Percentiles rank a stretch among this genome's conserved stretches.
Evolutionary conservation across 768 basidiomycete species (phyloP).

Genomic region (Termitomyces sp.): DNA sequence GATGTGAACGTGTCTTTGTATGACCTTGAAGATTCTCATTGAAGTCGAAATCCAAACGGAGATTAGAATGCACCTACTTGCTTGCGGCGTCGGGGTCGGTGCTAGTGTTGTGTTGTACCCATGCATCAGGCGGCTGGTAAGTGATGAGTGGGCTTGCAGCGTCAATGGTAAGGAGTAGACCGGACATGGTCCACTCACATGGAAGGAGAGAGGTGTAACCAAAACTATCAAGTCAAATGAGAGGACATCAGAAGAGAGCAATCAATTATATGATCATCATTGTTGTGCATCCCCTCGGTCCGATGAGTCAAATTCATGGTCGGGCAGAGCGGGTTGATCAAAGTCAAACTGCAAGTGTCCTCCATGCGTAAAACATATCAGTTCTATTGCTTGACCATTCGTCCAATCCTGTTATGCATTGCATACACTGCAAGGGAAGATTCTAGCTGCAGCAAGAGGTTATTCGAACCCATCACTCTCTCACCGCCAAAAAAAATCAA

Average conservation of each 20-base stretch:
- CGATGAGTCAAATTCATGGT: not conserved
- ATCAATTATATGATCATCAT: not conserved
- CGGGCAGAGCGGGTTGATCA: too few species aligned
- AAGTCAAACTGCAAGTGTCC: not conserved
- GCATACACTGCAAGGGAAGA: not conserved
- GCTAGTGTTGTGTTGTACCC: too few species aligned
- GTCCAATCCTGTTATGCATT: too few species aligned
- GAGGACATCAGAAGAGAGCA: not conserved
- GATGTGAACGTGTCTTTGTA: too few species aligned
- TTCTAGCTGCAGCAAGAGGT: not conserved
- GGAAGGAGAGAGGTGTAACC: not conserved
- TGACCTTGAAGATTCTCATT: too few species aligned
- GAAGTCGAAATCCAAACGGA: too few species aligned
- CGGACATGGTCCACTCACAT: not conserved
- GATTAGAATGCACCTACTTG: too few species aligned
- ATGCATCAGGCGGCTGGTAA: too few species aligned
- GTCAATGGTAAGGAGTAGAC: not conserved
- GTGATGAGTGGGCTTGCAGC: too few species aligned
- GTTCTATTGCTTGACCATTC: not conserved
- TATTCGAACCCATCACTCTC: not conserved
- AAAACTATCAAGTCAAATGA: not conserved
- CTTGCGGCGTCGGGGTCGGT: too few species aligned
- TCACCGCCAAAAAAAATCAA: not conserved
- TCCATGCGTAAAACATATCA: not conserved
- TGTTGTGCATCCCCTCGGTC: not conserved